Conservation (phyloP, 768 basidiomycete species). For the Exidia glandulosa region DNA sequence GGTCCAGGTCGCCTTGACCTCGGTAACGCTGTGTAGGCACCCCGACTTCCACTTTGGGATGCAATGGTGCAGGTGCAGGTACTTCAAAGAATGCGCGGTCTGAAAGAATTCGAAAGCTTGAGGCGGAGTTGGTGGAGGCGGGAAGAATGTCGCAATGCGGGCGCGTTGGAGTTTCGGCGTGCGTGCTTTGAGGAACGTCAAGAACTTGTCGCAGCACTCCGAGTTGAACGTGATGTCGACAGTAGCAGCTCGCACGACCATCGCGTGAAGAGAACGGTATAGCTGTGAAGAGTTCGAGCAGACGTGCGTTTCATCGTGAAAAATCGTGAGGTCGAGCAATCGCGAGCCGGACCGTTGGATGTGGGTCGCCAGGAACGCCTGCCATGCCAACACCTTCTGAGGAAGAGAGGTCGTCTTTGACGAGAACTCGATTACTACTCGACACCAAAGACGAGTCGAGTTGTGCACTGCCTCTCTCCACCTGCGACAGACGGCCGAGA, state of each 20-base stretch:
- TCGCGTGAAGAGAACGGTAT: no score
- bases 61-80: neutral
- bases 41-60: neutral
- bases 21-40: neutral
- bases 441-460: neutral
- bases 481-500: neutral
- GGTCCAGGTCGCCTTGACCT: no score
- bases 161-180: neutral
- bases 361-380: neutral
- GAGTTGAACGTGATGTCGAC: no score
- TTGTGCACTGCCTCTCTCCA: neutral
- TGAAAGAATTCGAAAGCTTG: neutral
- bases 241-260: no score
- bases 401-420: neutral
- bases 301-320: neutral
- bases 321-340: neutral
- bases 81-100: neutral
- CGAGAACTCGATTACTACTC: neutral
- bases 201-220: neutral
- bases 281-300: neutral
- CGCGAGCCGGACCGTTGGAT: neutral
- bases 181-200: neutral
- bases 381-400: neutral
- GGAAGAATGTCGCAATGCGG: neutral
- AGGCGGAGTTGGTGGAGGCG: neutral